Evolutionary conservation across 2,329 filamentous ascomycete species (phyloP), one percentile per base, ranked within the genome.

Genomic region (Apiospora koreana): DNA sequence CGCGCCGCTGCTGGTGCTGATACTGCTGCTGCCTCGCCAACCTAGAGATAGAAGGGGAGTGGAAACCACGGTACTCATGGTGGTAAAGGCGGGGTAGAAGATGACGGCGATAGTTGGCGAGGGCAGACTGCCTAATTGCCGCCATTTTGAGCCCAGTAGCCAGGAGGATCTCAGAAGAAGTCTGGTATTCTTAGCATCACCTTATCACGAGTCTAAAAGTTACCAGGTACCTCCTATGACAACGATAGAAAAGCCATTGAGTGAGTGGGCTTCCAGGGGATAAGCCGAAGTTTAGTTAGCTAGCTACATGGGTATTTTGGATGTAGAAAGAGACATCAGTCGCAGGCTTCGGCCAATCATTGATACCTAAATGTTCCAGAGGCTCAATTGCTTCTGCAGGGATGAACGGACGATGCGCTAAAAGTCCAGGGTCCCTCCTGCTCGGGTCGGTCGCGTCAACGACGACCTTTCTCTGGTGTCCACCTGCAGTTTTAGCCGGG

Each of bases 391-490:
- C 9, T 14, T n/a, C n/a, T 12, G 54, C 54, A 62, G 54, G 54
- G 54, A 62, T 62, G 54, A 18, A 18, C 31, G 21, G 54, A 21
- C 54, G 54, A 38, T 23, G 10, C 54, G 54, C 54, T 62, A 62
- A n/a, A 62, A 38, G 31, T 18, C 18, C 35, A 23, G 31, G 54
- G 54, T 62, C 54, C 31, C 50, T 14, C 41, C 18, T 58, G 35
- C 50, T 58, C 50, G 50, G 50, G 50, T 58, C 28, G 28, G 50
- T 58, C 41, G 50, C 28, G 50, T 58, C 50, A 58, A 58, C 50
- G 28, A 35, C 50, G 35, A 35, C 35, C 8, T 58, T 21, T 35
- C 10, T 31, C 21, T 58, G 31, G 50, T 31, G 50, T 35, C 50
- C 50, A 54, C 5, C 10, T 46, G n/a, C 23, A 50, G 46, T 25